Base-by-base conservation (phyloP, 257 asterid species). In the Apocynum venetum region DNA sequence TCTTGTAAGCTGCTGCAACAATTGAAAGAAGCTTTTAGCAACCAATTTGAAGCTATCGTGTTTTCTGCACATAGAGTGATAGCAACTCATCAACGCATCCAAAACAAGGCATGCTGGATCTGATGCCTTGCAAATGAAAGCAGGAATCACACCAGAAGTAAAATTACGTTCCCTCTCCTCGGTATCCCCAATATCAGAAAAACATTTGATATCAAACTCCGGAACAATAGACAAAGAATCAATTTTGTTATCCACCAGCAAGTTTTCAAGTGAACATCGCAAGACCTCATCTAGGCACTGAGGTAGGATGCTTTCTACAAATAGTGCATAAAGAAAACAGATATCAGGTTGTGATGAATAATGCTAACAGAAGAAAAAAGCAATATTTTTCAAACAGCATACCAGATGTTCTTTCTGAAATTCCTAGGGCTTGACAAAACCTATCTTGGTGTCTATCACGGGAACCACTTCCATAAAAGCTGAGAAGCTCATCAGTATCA, bases 391-490 rank as follows among this genome's bases (percentile, higher is more conserved):
- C 25, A 65, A 49, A 17, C 13, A 40, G 41, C 48, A 66, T 66
- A 40, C 71, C 49, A 17, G 71, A 40, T 41, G 15, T 66, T 41
- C 40, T 40, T 66, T 66, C 13, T 41, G 71, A 66, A 66, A 66
- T 66, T 65, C 51, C 71, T 6, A 40, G 71, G 49, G 71, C 71
- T 66, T 66, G 71, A 40, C 71, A 65, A 31, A 38, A 40, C 20
- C 25, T 65, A 38, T 25, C 71, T 31, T 38, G 49, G 31, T 13
- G 10, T 14, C 4, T 65, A 38, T 65, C 48, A 65, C 17, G n/a
- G 41, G 68, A 61, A 61, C 68, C 68, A 40, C 31, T 65, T 66
- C 31, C 31, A 41, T 41, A 40, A 41, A 66, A 66, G 71, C 71
- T 40, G 49, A 66, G 71, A 66, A 66, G 71, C 71, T 66, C 49